A percentile compares a stretch with the other conserved stretches of the same genome.
Conservation (phyloP, 2,329 filamentous ascomycete species). For the Fusarium aywerte region DNA sequence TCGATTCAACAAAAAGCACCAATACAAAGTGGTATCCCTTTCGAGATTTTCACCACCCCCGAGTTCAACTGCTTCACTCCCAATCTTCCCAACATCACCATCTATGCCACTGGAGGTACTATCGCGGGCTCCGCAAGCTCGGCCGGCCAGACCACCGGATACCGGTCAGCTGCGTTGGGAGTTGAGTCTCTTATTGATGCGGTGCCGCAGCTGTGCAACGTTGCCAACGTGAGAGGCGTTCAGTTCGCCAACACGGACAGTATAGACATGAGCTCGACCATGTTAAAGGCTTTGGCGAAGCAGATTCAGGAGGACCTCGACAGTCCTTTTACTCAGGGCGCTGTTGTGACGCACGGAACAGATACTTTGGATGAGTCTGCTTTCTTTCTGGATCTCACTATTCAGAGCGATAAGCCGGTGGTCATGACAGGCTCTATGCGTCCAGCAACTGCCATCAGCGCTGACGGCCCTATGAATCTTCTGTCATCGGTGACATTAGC, state of each 20-base stretch:
- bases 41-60: conserved; percentile 16
- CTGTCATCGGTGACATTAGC: conserved; percentile 69
- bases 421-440: conserved; percentile 72
- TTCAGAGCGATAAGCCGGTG: conserved; percentile 68
- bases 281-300: conserved; percentile 60
- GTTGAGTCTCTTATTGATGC: conserved; percentile 63
- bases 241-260: conserved; percentile 63
- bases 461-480: conserved; percentile 72
- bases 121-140: conserved; percentile 65
- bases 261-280: conserved; percentile 58
- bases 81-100: conserved; percentile 64
- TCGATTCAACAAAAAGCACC: conserved; percentile 34
- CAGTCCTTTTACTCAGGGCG: conserved; percentile 56
- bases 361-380: conserved; percentile 73
- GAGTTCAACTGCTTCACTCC: conserved; percentile 44
- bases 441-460: conserved; percentile 69
- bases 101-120: conserved; percentile 68
- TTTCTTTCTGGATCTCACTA: conserved; percentile 69
- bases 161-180: conserved; percentile 57
- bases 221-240: conserved; percentile 65
- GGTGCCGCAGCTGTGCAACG: conserved; percentile 64
- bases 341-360: conserved; percentile 72
- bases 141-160: conserved; percentile 59
- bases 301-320: conserved; percentile 61
- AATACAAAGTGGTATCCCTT: conserved; percentile 19